Evolutionary conservation across 306 rosid genomes (phyloP), one percentile per base, ranked within the genome.

Genomic region (Trifolium subterraneum): DNA sequence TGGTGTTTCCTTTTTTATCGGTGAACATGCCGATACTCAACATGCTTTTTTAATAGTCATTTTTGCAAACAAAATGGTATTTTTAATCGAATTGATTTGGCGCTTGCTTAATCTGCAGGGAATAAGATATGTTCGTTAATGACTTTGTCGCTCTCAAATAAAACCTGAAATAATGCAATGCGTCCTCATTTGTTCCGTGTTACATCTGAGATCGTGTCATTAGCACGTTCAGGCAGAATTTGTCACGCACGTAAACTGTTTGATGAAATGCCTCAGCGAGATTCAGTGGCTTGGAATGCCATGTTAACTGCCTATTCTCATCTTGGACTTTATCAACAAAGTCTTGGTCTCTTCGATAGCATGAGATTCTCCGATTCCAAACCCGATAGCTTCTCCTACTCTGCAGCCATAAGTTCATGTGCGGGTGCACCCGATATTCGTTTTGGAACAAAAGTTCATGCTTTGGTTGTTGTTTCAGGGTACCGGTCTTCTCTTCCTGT

Each of bases 231-330:
- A 0, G 90, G 96, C 52, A 79, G 81, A 56, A 87, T 90, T 36
- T 29, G n/a, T 1, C 47, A 48, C 70, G 98, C 98, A 18, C 92
- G 90, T 56, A 83, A 88, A 14, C 5, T 90, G 77, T 92, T 90
- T 66, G 92, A 92, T 23, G 89, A 73, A 87, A 88, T 90, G 87
- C 79, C 85, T 0, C 31, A 70, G 2, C 80, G 93, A 79, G 98
- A 88, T 71, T 60, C 84, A 0, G 82, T 92, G 11, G 87, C 93
- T 73, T 88, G 93, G 93, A 92, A 90, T 59, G 92, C 98, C 41
- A 90, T 92, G 94, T 85, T 87, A 25, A 59, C 89, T 18, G 82
- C 84, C 25, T 87, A 90, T 68, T 80, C 92, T 71, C 88, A 72
- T 35, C 51, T 81, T 20, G 88, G 90, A 66, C 87, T 79, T 78